Conservation (phyloP, 768 basidiomycete species). For the Hygrocybe punicea region DNA sequence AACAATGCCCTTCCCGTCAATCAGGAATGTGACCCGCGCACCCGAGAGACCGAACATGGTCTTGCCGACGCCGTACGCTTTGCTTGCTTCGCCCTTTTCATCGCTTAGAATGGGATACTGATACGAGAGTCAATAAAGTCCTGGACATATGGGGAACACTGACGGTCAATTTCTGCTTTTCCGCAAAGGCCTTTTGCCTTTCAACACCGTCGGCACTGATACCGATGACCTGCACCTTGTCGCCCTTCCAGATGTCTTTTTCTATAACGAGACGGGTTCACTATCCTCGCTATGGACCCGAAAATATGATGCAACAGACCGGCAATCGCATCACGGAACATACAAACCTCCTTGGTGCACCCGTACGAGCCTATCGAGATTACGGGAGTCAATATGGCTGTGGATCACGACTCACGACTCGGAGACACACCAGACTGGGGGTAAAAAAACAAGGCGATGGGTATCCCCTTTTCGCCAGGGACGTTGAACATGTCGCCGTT, state of each 20-base stretch:
- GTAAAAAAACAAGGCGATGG: constrained; percentile 77
- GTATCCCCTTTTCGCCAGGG: constrained; percentile 54
- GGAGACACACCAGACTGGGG: constrained; percentile 54
- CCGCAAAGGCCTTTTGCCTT: constrained; percentile 72
- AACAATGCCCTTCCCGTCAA: constrained; percentile 68
- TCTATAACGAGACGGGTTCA: constrained; percentile 36
- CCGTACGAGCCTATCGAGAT: constrained; percentile 57
- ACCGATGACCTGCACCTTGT: constrained; percentile 65
- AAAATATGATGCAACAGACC: constrained; percentile 39
- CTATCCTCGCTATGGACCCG: constrained; percentile 3
- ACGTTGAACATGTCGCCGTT: constrained; percentile 58
- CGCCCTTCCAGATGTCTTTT: constrained; percentile 61
- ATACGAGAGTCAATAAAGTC: background rate
- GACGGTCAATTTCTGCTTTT: constrained; percentile 64
- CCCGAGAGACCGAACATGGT: constrained; percentile 61
- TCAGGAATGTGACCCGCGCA: constrained; percentile 70
- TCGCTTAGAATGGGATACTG: constrained; percentile 84
- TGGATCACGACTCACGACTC: too few species aligned
- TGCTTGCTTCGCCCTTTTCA: constrained; percentile 54
- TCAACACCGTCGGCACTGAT: constrained; percentile 69
- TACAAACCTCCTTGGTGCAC: constrained; percentile 79
- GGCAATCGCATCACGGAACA: constrained; percentile 74
- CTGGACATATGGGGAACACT: constrained; percentile 17
- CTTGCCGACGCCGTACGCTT: constrained; percentile 63
- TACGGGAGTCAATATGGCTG: background rate